Conservation (phyloP, 805 yeast genomes). For the Candida nanaspora region DNA sequence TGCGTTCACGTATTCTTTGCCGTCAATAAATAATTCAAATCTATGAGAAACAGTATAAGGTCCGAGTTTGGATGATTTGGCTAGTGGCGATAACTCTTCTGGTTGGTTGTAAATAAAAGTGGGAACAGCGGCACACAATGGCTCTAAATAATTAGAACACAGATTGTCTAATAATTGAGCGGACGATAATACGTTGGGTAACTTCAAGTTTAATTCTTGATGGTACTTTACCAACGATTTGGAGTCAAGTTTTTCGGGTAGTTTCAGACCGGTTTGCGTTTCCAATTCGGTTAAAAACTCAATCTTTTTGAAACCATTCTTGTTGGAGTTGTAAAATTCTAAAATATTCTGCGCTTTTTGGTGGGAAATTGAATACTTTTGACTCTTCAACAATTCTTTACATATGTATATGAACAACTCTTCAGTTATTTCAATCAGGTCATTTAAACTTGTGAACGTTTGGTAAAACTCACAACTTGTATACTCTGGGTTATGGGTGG, state of each 20-base stretch:
- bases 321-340: constrained; percentile 8
- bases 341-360: constrained; percentile 13
- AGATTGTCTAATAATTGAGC: constrained; percentile 60
- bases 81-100: constrained; percentile 75
- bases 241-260: constrained; percentile 40
- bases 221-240: constrained; percentile 35
- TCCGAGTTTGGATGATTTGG: constrained; percentile 49
- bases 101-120: constrained; percentile 81
- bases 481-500: constrained; percentile 92
- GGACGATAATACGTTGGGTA: constrained; percentile 37
- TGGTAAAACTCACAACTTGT: constrained; percentile 87
- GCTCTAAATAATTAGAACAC: constrained; percentile 57
- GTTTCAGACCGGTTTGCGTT: constrained; percentile 33
- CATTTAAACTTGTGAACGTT: constrained; percentile 57
- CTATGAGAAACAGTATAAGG: constrained; percentile 49
- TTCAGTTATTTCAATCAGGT: constrained; percentile 61
- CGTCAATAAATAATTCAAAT: constrained; percentile 78
- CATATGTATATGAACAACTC: constrained; percentile 40
- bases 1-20: constrained; percentile 82
- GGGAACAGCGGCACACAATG: constrained; percentile 49
- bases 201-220: constrained; percentile 24
- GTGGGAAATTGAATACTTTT: constrained; percentile 13
- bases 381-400: constrained; percentile 19
- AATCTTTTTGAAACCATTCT: constrained; percentile 30
- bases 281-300: constrained; percentile 70